Evolutionary conservation across 2,329 filamentous ascomycete species (phyloP), one percentile per base, ranked within the genome.

Genomic region (Cyclaneusma minus): DNA sequence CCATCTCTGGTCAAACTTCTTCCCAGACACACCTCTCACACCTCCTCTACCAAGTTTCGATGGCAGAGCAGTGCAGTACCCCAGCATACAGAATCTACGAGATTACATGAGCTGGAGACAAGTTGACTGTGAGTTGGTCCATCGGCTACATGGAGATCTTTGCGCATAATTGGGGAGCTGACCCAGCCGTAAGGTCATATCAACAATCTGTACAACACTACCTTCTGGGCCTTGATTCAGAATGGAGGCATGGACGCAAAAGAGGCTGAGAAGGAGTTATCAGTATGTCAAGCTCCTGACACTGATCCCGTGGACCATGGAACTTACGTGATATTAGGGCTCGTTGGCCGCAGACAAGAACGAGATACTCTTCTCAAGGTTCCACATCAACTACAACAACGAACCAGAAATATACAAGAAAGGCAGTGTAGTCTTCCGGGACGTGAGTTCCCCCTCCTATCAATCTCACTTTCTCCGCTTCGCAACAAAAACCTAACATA

Each of bases 31-130:
- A 11, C 67, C 71, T 4, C 58, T 95, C 16, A 68, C 74, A 8
- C 56, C 73, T 4, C 80, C 82, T 4, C 56, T 92, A 8, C 89
- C 89, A 1, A 87, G 78, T 5, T 98, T 98, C 45, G 89, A 98
- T 50, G 87, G 85, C 1, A 64, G 89, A 26, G 84, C 84, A 10
- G 84, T 98, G 3, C 73, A 77, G 47, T 98, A 95, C 52, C 89
- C 89, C 0, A 80, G 68, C 29, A 62, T 78, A 5, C 62, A 67
- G 41, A 91, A 93, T 48, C 53, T 98, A 38, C 65, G 85, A 14
- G 89, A 98, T 55, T 98, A 98, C 50, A 71, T 98, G 63, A 85
- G 80, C 47, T 98, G 89, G 89, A 68, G 89, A 40, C 89, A 98
- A 52, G 89, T 81, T 22, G 89, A 98, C 50, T 95, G 89, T 89